Base-by-base conservation (phyloP, 2,329 filamentous ascomycete genomes). In the Colletotrichum endophyticum region DNA sequence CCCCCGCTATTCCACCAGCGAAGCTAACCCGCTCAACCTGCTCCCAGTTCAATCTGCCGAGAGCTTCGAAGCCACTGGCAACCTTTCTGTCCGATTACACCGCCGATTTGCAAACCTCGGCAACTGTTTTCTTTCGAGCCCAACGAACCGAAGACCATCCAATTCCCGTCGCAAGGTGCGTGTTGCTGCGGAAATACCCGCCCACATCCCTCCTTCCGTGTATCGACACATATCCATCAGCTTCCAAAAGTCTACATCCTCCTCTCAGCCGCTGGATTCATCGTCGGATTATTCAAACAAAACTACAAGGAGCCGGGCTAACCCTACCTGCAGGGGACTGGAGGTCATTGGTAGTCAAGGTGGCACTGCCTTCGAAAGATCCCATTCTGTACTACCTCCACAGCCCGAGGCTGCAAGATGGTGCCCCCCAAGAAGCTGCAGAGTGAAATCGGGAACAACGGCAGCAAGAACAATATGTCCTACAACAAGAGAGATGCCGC, bases 401-500 rank as follows among this genome's bases (percentile, higher is more conserved):
- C 72, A 77, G 61, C 49, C 39, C 66, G 56, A 66, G 66, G 67
- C 49, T 36, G 49, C 61, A 62, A 67, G n/a, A 77, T 76, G 75
- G 75, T 77, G 16, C 72, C 61, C 16, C 75, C 75, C 39, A 77
- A 77, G 72, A 77, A 77, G 44, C 72, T 66, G 59, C 75, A 77
- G 22, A 68, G 72, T 49, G 75, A 77, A 13, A 72, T 77, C 15
- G 71, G 71, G 59, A 77, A 77, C 16, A 72, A 69, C 71, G 36
- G 75, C 63, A 77, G 72, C 63, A 76, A 77, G 64, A 68, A 75
- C 77, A 82, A 81, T 25, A 87, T 87, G 85, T 83, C 85, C 72
- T 79, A 80, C 66, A 81, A 84, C 25, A 87, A 86, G 82, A 87
- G 86, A 79, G 85, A 87, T 63, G 74, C 74, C 36, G 73, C 81